Base-by-base conservation (phyloP, 257 asterid species). In the Coffea canephora region DNA sequence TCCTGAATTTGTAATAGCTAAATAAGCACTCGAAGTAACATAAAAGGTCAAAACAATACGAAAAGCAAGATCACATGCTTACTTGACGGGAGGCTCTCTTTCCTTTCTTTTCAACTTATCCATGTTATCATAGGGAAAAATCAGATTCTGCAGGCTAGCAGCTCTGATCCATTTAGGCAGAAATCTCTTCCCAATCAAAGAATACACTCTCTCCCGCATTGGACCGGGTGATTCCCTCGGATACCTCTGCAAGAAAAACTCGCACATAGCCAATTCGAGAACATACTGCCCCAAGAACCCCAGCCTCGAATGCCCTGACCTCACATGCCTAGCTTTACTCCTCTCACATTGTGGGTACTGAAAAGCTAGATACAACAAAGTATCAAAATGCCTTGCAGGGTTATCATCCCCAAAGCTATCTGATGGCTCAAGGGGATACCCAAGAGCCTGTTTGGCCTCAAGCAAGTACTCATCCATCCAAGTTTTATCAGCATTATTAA, bases 141-240 rank as follows among this genome's bases (percentile, higher is more conserved):
- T 71, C 87, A 96, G 88, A 89, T 96, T 96, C 82, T 92, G 96
- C 97, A 96, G 90, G 85, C 96, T 85, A 45, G 99, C 98, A 55
- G 89, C 91, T 82, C 86, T 94, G 27, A 94, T 85, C 98, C 91
- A 92, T 86, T 77, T 89, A 46, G 99, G 99, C 86, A 94, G 78
- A 82, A 77, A 94, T 87, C 94, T 92, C 89, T 96, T 96, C 87
- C 99, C 99, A 77, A 92, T 92, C 83, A 96, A 46, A 48, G 95
- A 95, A 85, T 82, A 96, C 54, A 92, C 97, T 82, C 99, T 91
- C 87, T 96, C 99, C 91, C 99, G 90, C 98, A 94, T 92, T 5
- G 98, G 99, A 31, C 98, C 97, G 1, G 99, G 98, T 0, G 98
- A 91, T 62, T 96, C 99, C 90, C 97, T 90, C 11, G 98, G 98